Evolutionary conservation across 2,329 filamentous ascomycete genomes (phyloP), one percentile per base, ranked within the genome.

Genomic region (Ophiocordyceps polyrhachis-furcata): DNA sequence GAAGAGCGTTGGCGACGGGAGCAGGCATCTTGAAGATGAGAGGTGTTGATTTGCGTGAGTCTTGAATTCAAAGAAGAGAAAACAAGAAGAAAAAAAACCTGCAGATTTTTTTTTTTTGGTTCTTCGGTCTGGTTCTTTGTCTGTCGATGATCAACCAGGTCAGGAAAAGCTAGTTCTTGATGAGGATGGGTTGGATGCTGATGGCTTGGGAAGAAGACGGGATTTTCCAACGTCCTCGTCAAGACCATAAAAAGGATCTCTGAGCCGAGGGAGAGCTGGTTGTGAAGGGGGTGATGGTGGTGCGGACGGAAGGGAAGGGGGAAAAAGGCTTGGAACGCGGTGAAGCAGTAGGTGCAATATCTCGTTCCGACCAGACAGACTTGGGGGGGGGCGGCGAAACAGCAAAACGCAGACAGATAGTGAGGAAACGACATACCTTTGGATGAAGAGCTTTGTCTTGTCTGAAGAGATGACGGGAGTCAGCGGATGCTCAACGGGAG

Each of bases 261-360:
- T 7, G 13, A 25, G 17, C 14, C 21, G 21, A 25, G 40, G 21
- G 21, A 42, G 21, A 42, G 21, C 7, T n/a, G 40, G 14, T 19
- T 31, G 17, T 5, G 15, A n/a, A 40, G 20, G 38, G 32, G 15
- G 25, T 9, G 38, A 40, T 20, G 19, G 20, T 19, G 38, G 38
- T 40, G 38, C 17, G 17, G 38, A 20, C 17, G 13, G 21, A 23
- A 23, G 9, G 21, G 40, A 42, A 21, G 19, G 20, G 37, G 25
- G 9, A 23, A 23, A 23, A 37, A 28, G 45, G 35, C 28, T 9
- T 41, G 45, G 45, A 44, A 47, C 45, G 31, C 43, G 31, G 28
- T 40, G 35, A 25, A 40, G 40, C 43, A 43, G 35, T 25, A 43
- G n/a, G 32, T 40, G 32, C 43, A 20, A 44, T 46, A 44, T 40